phyloP scores from a whole-genome alignment of 345 rosid genomes.

The Erodium maritimum region DNA sequence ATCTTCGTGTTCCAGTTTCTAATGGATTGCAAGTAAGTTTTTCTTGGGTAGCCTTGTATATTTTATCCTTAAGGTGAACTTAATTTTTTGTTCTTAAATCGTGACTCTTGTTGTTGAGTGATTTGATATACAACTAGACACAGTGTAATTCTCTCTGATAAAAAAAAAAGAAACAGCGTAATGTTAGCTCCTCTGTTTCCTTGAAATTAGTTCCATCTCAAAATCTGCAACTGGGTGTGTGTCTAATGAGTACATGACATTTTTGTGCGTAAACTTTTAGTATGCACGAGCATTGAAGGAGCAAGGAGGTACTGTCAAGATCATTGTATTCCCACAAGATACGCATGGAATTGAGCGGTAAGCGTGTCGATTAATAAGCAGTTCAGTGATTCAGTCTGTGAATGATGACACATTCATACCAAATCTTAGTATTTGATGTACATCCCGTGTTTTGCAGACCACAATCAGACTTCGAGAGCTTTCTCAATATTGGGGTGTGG shows the following conservation, averaged over 20 bases:
- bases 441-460: slow-evolving; percentile 44
- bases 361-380: background rate
- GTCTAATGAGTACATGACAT: background rate
- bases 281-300: slow-evolving; percentile 72
- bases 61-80: background rate
- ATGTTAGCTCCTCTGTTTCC: too few relatives aligned
- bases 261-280: slow-evolving; percentile 22
- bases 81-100: background rate
- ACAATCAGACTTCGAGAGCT: slow-evolving; percentile 76
- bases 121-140: too few relatives aligned
- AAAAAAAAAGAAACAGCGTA: too few relatives aligned
- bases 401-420: background rate
- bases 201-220: too few relatives aligned
- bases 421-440: background rate
- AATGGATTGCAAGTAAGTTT: slow-evolving; percentile 71
- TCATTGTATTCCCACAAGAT: slow-evolving; percentile 57
- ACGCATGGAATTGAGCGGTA: slow-evolving; percentile 68
- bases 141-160: too few relatives aligned
- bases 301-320: slow-evolving; percentile 65
- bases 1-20: slow-evolving; percentile 80
- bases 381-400: background rate
- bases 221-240: too few relatives aligned
- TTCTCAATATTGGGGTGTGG: slow-evolving; percentile 67
- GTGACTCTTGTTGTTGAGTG: too few relatives aligned
- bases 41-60: too few relatives aligned